Percentiles rank a stretch among this genome's conserved stretches.
phyloP scores from a whole-genome alignment of 192 early-diverging fungal species.

The Podila minutissima region DNA sequence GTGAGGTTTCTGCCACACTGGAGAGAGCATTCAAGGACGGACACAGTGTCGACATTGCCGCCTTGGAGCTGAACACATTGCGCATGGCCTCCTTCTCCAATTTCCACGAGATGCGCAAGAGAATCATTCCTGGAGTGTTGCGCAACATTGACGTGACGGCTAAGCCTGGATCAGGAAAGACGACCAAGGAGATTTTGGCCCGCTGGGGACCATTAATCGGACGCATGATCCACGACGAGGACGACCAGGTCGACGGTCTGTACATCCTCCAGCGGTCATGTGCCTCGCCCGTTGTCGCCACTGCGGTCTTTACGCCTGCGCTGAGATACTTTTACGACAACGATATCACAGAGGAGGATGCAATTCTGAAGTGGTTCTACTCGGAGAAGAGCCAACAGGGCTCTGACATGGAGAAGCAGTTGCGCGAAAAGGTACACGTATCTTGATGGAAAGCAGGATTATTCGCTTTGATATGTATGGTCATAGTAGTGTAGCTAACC shows the following conservation, averaged over 20 bases:
- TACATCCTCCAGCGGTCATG: slow-evolving; percentile 55
- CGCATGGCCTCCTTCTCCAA: slow-evolving; percentile 88
- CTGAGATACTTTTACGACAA: slow-evolving; percentile 77
- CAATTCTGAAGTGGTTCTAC: slow-evolving; percentile 80
- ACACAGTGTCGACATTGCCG: slow-evolving; percentile 77
- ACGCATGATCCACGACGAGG: slow-evolving; percentile 69
- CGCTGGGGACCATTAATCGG: slow-evolving; percentile 78
- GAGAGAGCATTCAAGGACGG: slow-evolving; percentile 83
- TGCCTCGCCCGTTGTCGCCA: background rate
- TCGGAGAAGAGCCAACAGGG: slow-evolving; percentile 55
- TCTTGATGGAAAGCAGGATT: background rate
- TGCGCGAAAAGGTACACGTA: slow-evolving; percentile 63
- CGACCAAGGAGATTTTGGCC: slow-evolving; percentile 54
- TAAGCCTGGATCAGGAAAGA: slow-evolving; percentile 18
- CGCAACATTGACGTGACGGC: slow-evolving; percentile 65
- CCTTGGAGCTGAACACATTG: slow-evolving; percentile 86
- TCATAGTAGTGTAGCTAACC: background rate
- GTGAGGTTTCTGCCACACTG: slow-evolving; percentile 78
- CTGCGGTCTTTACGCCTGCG: slow-evolving; percentile 67
- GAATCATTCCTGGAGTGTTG: slow-evolving; percentile 79
- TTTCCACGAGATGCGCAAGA: slow-evolving; percentile 79
- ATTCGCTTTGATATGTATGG: background rate
- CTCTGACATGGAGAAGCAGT: slow-evolving; percentile 46
- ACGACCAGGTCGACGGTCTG: slow-evolving; percentile 81
- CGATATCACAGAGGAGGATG: slow-evolving; percentile 86